A percentile compares a stretch with the other conserved stretches of the same genome.
phyloP scores from a whole-genome alignment of 1,139 yeast species.

The Hanseniaspora gamundiae region DNA sequence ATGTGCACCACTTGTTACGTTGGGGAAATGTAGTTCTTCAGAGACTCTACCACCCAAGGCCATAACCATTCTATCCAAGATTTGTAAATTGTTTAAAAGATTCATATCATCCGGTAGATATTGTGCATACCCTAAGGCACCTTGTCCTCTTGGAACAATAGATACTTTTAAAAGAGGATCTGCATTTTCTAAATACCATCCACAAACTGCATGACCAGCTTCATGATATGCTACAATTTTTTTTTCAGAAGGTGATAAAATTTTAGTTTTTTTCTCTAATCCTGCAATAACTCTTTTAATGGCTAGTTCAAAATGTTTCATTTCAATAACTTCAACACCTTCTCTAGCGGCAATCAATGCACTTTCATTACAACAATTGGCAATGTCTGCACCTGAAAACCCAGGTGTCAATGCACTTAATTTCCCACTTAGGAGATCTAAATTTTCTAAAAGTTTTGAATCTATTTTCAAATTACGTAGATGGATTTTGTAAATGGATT shows the following conservation, averaged over 20 bases:
- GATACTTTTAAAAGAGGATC: constrained; percentile 71
- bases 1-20: constrained; percentile 74
- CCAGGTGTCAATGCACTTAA: constrained; percentile 75
- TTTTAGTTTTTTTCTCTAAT: constrained; percentile 57
- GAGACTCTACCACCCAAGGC: constrained; percentile 71
- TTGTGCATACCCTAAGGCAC: constrained; percentile 76
- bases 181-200: constrained; percentile 61
- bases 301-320: constrained; percentile 63
- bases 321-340: constrained; percentile 42
- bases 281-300: constrained; percentile 79
- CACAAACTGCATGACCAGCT: constrained; percentile 76
- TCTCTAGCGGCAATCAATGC: constrained; percentile 71
- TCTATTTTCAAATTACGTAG: constrained; percentile 46
- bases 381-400: constrained; percentile 78
- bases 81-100: constrained; percentile 52
- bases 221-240: constrained; percentile 71
- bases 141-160: constrained; percentile 77
- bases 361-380: constrained; percentile 75
- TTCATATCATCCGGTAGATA: constrained; percentile 70
- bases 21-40: constrained; percentile 62
- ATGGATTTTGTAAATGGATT: constrained; percentile 62
- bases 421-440: constrained; percentile 54
- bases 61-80: constrained; percentile 67
- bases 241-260: constrained; percentile 60
- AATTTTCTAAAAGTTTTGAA: constrained; percentile 12